A percentile compares a stretch with the other conserved stretches of the same genome.
phyloP scores from a whole-genome alignment of 2,329 filamentous ascomycete genomes.

The Metarhizium robertsii region DNA sequence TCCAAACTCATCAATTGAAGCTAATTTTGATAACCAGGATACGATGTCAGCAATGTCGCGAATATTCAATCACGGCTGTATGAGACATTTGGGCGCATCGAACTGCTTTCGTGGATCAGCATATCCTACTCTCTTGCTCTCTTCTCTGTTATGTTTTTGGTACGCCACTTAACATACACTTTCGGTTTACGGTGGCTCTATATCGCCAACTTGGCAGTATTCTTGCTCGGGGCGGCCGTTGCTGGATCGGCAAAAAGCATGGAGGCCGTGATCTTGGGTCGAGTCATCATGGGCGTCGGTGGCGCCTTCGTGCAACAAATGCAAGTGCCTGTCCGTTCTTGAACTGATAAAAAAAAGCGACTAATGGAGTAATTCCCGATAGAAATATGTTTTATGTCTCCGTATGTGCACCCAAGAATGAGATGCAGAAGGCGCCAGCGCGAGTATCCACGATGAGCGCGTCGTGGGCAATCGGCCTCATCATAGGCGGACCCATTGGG shows the following conservation, averaged over 20 bases:
- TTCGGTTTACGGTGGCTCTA: slow-evolving; percentile 18
- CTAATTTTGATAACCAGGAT: slow-evolving; percentile 18
- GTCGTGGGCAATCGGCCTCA: slow-evolving; percentile 14
- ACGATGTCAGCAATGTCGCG: slow-evolving; percentile 36
- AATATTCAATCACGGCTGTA: slow-evolving; percentile 51
- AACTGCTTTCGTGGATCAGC: slow-evolving; percentile 29
- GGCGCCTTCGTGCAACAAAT: too few species aligned
- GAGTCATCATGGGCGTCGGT: slow-evolving; percentile 21
- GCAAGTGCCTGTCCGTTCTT: too few species aligned
- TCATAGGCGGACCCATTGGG: slow-evolving; percentile 15
- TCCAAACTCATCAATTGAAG: too few species aligned
- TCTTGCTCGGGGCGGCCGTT: background rate
- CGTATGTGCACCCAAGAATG: background rate
- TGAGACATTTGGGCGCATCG: slow-evolving; percentile 31
- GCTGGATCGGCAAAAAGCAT: background rate
- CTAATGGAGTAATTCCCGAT: slow-evolving; percentile 13
- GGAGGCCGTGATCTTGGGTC: background rate
- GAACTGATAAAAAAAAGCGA: too few species aligned
- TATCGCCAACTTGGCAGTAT: background rate
- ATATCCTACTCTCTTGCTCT: slow-evolving; percentile 25
- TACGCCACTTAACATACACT: slow-evolving; percentile 22
- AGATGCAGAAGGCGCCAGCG: too few species aligned
- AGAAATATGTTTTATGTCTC: slow-evolving; percentile 14
- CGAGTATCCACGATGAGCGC: slow-evolving; percentile 17
- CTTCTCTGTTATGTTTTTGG: slow-evolving; percentile 23